phyloP scores from a whole-genome alignment of 2,329 filamentous ascomycete genomes.

The Trichoderma gracile region DNA sequence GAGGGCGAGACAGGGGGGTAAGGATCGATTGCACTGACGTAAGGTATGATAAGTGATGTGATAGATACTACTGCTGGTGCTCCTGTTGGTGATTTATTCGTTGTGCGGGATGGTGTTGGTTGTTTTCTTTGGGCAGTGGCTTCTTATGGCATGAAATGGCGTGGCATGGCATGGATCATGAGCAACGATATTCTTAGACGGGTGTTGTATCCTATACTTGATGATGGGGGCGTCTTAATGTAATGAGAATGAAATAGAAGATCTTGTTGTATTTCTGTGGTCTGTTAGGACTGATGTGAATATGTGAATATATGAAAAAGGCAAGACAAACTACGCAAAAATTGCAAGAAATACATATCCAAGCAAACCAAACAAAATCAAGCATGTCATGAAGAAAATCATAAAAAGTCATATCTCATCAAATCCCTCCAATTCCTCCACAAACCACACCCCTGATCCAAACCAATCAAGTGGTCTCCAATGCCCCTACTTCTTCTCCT shows the following conservation, averaged over 20 bases:
- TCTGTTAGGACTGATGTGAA: not conserved
- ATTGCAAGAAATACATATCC: not conserved
- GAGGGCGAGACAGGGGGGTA: conserved; percentile 30
- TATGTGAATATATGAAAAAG: not conserved
- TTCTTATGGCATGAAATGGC: not conserved
- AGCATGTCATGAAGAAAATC: not conserved
- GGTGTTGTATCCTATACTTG: not conserved
- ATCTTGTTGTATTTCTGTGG: not conserved
- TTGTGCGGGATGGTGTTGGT: not conserved
- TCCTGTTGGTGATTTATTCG: not conserved
- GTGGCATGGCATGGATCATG: not conserved
- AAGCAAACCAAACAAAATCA: not conserved
- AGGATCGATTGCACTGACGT: conserved; percentile 33
- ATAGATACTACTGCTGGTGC: too few species aligned
- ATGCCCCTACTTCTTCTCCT: not conserved
- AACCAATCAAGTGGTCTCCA: not conserved
- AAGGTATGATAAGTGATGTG: not conserved
- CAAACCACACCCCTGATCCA: not conserved
- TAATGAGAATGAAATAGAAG: not conserved
- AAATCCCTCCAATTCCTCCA: not conserved
- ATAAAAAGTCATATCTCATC: conserved; percentile 1
- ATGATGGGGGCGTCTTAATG: conserved; percentile 12
- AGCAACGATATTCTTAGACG: conserved; percentile 2
- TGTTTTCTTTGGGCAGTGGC: not conserved
- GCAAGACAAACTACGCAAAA: not conserved